These are phyloP conservation scores for Pelargonium fulgidum DNA, from an alignment of 441 rosid genomes.

Conservation along the genomic window DNA sequence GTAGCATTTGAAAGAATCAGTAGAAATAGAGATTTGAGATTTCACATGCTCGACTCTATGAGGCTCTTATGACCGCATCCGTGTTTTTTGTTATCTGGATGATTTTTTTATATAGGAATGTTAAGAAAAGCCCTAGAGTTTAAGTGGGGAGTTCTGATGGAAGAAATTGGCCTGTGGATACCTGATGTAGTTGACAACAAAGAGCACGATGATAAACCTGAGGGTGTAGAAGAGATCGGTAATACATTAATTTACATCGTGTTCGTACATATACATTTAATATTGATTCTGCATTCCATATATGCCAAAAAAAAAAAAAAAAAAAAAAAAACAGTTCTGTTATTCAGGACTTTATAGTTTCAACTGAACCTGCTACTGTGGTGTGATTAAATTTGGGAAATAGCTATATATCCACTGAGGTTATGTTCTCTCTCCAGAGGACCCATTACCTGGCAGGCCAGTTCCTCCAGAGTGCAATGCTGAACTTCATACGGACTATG, in stretches of 20 bases:
- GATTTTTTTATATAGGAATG: constrained; percentile 35
- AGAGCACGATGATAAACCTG: constrained; percentile 83
- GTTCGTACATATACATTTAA: background rate
- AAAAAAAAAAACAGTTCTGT: too few species aligned
- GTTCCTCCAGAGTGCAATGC: constrained; percentile 65
- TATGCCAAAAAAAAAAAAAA: too few species aligned
- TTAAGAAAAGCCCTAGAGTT: constrained; percentile 67
- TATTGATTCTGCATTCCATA: background rate
- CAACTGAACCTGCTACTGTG: too few species aligned
- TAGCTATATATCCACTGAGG: constrained; percentile 9
- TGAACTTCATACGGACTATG: constrained; percentile 88
- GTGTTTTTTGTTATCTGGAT: background rate
- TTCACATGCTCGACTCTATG: background rate
- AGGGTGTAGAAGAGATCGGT: constrained; percentile 71
- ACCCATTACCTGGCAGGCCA: constrained; percentile 76
- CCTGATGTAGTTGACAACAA: constrained; percentile 56
- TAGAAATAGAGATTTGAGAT: background rate
- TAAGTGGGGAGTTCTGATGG: constrained; percentile 67
- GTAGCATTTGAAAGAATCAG: too few species aligned
- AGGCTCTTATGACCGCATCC: background rate
- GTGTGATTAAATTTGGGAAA: background rate
- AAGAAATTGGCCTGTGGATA: constrained; percentile 83
- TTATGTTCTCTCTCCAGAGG: constrained; percentile 39
- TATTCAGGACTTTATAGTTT: too few species aligned
- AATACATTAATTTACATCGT: constrained; percentile 14